Evolutionary conservation across 2,329 filamentous ascomycete species (phyloP).

Genomic region (Alternaria burnsii): DNA sequence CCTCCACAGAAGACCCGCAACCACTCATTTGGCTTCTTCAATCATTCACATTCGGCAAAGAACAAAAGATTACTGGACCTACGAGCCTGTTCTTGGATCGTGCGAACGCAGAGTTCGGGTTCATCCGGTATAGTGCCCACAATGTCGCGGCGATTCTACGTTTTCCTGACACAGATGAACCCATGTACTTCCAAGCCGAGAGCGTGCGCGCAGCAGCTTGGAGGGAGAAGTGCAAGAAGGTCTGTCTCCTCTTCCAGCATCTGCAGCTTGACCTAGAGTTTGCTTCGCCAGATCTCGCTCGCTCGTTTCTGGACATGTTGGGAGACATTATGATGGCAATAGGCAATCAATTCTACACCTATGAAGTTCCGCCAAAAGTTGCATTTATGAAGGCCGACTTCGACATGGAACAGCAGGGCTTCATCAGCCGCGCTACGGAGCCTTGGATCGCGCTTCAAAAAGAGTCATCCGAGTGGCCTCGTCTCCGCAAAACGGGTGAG

Average conservation of each 20-base stretch:
- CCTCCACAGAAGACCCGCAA: rapidly evolving
- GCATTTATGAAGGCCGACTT: constrained; percentile 11
- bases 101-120: constrained; percentile 26
- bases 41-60: constrained; percentile 17
- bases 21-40: constrained; percentile 18
- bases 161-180: constrained; percentile 20
- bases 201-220: constrained; percentile 21
- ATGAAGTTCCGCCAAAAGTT: constrained; percentile 22
- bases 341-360: constrained; percentile 24
- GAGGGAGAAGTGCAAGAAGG: constrained; percentile 24
- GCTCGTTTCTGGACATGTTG: constrained; percentile 18
- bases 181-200: constrained; percentile 25
- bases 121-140: constrained; percentile 10
- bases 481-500: constrained; percentile 24
- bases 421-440: background rate
- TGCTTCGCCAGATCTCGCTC: constrained; percentile 5
- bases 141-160: constrained; percentile 5
- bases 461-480: constrained; percentile 18
- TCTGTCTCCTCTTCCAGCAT: constrained; percentile 23
- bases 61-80: constrained; percentile 7
- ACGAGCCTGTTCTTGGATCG: constrained; percentile 23
- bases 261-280: constrained; percentile 31
- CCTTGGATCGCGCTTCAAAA: constrained; percentile 9
- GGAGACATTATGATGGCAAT: constrained; percentile 11
- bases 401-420: constrained; percentile 22